phyloP scores from a whole-genome alignment of 306 rosid genomes.

The Rosa multiflora region DNA sequence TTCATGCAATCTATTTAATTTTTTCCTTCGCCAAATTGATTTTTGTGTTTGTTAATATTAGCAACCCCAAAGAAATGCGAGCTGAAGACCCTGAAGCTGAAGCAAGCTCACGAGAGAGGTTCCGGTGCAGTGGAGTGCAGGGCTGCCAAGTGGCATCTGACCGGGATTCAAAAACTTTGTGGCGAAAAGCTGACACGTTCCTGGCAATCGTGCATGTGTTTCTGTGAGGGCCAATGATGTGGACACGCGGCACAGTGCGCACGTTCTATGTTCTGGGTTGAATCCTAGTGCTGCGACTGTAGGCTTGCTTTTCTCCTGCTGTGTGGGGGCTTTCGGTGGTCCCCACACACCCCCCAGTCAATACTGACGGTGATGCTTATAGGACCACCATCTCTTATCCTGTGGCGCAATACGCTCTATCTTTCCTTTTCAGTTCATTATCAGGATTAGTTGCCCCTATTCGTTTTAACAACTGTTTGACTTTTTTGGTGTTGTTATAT shows the following conservation, averaged over 20 bases:
- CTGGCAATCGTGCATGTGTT: conserved; percentile 40
- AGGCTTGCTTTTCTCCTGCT: not conserved
- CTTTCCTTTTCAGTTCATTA: not conserved
- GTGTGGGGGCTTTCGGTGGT: not conserved
- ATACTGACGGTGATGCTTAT: not conserved
- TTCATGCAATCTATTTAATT: no score
- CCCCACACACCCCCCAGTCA: not conserved
- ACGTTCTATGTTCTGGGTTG: conserved; percentile 13
- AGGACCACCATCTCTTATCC: not conserved
- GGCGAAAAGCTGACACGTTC: conserved; percentile 30
- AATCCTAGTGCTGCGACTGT: not conserved
- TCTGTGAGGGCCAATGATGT: conserved; percentile 46
- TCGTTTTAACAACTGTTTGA: no score
- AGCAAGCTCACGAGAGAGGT: conserved; percentile 1
- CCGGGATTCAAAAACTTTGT: not conserved
- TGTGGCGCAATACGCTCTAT: not conserved
- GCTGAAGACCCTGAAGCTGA: not conserved
- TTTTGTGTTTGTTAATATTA: no score
- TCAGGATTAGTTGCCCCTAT: not conserved
- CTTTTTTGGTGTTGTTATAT: no score
- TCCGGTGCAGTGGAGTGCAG: not conserved
- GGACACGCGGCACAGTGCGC: conserved; percentile 29
- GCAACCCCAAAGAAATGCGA: no score
- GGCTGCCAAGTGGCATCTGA: not conserved
- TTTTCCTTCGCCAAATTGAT: no score